Percentiles rank a stretch among this genome's conserved stretches.
phyloP scores from a whole-genome alignment of 2,329 filamentous ascomycete genomes.

The Zymoseptoria brevis region DNA sequence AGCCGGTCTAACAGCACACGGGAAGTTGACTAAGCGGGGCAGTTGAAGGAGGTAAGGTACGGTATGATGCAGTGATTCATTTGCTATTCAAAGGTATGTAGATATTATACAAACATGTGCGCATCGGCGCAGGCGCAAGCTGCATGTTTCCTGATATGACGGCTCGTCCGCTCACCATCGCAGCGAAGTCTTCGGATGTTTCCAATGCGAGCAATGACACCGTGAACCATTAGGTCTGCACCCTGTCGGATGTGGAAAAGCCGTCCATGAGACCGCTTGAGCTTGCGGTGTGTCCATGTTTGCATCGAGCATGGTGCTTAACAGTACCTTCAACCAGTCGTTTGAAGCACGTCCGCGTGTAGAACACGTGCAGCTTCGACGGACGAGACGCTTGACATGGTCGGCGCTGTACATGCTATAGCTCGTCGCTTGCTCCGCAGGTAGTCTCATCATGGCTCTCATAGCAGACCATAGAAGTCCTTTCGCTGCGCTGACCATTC shows the following conservation, averaged over 20 bases:
- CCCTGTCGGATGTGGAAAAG: too few species aligned
- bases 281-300: too few species aligned
- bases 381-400: not conserved
- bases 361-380: not conserved
- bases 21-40: slow-evolving; percentile 10
- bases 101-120: slow-evolving; percentile 1
- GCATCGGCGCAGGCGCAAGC: not conserved
- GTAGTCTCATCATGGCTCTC: not conserved
- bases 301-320: too few species aligned
- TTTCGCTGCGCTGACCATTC: not conserved
- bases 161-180: not conserved
- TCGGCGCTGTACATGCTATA: not conserved
- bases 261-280: too few species aligned
- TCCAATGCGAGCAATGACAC: not conserved
- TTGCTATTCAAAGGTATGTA: slow-evolving; percentile 16
- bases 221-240: too few species aligned
- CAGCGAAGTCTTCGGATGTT: not conserved
- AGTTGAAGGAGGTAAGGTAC: not conserved
- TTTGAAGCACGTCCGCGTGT: not conserved
- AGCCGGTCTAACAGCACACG: slow-evolving; percentile 1
- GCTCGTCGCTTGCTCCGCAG: not conserved
- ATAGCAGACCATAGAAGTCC: not conserved
- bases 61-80: slow-evolving; percentile 6
- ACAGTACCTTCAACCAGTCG: not conserved
- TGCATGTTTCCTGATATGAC: not conserved